Conservation (phyloP, 2,329 filamentous ascomycete species). For the Talaromyces sp. region DNA sequence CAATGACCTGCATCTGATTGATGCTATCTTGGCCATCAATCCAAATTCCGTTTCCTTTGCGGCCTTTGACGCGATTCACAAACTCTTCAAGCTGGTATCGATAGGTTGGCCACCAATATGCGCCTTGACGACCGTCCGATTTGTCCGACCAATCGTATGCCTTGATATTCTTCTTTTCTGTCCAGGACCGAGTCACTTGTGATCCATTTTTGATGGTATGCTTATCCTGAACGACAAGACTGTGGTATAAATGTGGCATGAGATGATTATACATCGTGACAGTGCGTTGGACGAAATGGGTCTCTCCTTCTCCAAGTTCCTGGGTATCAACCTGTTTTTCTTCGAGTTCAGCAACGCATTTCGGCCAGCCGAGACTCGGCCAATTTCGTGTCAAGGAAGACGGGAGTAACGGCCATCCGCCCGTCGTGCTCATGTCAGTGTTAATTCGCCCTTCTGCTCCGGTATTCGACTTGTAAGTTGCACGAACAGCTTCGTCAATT, state of each 20-base stretch:
- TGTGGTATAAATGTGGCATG: conserved; percentile 15
- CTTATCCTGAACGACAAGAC: conserved; percentile 27
- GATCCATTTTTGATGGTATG: conserved; percentile 21
- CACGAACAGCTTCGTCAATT: conserved; percentile 21
- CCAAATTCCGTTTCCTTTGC: conserved; percentile 33
- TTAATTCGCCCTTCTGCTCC: conserved; percentile 13
- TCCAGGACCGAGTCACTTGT: conserved; percentile 15
- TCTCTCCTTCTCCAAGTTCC: background rate
- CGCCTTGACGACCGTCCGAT: conserved; percentile 14
- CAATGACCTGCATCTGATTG: conserved; percentile 42
- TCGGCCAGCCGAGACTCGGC: conserved; percentile 16
- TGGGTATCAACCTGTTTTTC: conserved; percentile 11
- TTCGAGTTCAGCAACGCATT: conserved; percentile 13
- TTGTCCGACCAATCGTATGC: conserved; percentile 18
- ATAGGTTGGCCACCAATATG: conserved; percentile 41
- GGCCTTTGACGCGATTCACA: conserved; percentile 40
- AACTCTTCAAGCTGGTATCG: conserved; percentile 47
- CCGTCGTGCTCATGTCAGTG: conserved; percentile 11
- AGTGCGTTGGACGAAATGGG: conserved; percentile 10
- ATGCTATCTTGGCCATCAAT: conserved; percentile 41
- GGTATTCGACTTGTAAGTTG: conserved; percentile 11
- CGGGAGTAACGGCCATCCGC: conserved; percentile 13
- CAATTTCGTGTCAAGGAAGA: conserved; percentile 5
- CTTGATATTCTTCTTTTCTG: conserved; percentile 12
- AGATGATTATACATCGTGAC: conserved; percentile 18